Evolutionary conservation across 768 basidiomycete genomes (phyloP).

Genomic region (Boletus rubroflammeus): DNA sequence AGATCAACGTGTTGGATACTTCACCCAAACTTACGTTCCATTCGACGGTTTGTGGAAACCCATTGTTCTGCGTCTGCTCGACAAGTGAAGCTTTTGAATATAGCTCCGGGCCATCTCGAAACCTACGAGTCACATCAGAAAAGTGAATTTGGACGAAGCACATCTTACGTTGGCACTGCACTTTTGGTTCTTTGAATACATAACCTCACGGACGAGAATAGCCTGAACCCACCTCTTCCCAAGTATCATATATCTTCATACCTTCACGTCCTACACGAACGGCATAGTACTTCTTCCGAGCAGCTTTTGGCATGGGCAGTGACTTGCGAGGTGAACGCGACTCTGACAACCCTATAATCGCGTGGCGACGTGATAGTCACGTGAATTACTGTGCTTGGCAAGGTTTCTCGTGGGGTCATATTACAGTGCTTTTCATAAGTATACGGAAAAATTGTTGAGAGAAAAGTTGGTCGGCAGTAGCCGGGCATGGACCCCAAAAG

Average conservation of each 20-base stretch:
- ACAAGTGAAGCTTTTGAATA: slow-evolving; percentile 51
- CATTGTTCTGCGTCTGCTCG: slow-evolving; percentile 47
- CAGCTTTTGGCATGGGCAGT: slow-evolving; percentile 28
- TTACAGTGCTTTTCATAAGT: no score
- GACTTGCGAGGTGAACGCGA: neutral
- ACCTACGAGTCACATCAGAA: slow-evolving; percentile 36
- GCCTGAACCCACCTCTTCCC: slow-evolving; percentile 51
- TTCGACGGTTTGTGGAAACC: slow-evolving; percentile 27
- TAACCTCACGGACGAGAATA: neutral
- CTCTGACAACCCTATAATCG: neutral
- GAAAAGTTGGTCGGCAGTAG: no score
- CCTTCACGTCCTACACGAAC: slow-evolving; percentile 57
- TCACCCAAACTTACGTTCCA: slow-evolving; percentile 20
- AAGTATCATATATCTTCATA: slow-evolving; percentile 52
- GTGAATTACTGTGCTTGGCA: no score
- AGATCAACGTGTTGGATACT: neutral
- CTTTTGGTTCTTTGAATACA: slow-evolving; percentile 28
- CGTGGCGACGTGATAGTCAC: neutral
- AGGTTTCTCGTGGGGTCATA: no score
- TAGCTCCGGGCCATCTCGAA: slow-evolving; percentile 47
- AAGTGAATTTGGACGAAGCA: neutral
- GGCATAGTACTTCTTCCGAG: slow-evolving; percentile 53
- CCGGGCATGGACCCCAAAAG: no score
- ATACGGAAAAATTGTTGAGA: no score
- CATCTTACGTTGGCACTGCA: slow-evolving; percentile 43